Evolutionary conservation across 371 early-diverging fungal genomes (phyloP).

Genomic region (Mortierella sp.): DNA sequence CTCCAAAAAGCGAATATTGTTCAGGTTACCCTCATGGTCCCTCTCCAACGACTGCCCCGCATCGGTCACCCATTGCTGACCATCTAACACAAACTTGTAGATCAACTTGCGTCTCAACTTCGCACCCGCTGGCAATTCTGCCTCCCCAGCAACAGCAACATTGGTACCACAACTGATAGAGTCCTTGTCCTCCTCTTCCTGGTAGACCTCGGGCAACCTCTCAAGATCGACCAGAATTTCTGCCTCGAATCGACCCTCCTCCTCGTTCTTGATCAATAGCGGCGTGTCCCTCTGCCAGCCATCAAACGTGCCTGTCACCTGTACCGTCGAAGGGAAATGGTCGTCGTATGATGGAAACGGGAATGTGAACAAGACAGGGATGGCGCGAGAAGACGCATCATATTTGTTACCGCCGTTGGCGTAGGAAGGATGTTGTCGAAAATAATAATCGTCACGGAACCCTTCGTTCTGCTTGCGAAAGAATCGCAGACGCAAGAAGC

Average conservation of each 20-base stretch:
- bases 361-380: constrained; percentile 16
- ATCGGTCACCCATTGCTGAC: constrained; percentile 32
- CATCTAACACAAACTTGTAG: constrained; percentile 35
- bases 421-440: background rate
- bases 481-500: background rate
- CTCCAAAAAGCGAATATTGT: constrained; percentile 25
- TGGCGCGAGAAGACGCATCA: background rate
- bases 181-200: background rate
- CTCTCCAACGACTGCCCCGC: constrained; percentile 22
- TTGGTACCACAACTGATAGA: background rate
- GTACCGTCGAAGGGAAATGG: constrained; percentile 7
- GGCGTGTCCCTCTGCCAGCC: constrained; percentile 22
- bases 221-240: constrained; percentile 22
- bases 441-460: background rate
- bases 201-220: background rate
- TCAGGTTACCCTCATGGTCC: constrained; percentile 30
- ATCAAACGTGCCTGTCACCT: constrained; percentile 31
- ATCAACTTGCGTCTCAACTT: constrained; percentile 20
- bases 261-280: constrained; percentile 8
- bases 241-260: constrained; percentile 14
- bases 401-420: background rate
- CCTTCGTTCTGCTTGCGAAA: background rate
- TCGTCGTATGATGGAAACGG: constrained; percentile 15
- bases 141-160: background rate
- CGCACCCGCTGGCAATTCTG: background rate